These are phyloP conservation scores for Aspergillus steynii DNA, from an alignment of 495 filamentous ascomycete genomes.

Conservation along the genomic window DNA sequence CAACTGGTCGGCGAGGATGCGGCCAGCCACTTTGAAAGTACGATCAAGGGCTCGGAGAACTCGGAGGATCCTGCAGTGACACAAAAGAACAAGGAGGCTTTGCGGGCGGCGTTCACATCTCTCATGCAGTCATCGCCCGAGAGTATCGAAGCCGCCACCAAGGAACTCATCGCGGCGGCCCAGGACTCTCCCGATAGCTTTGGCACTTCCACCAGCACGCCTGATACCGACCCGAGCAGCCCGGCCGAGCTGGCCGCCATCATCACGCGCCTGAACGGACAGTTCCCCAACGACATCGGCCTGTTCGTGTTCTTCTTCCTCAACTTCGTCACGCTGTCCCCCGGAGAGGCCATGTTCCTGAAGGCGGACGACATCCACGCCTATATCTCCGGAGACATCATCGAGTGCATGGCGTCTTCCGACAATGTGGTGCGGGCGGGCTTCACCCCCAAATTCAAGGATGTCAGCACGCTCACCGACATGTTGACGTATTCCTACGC, in stretches of 20 bases:
- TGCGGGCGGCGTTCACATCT: constrained; percentile 70
- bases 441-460: constrained; percentile 98
- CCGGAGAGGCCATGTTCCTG: constrained; percentile 94
- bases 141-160: constrained; percentile 61
- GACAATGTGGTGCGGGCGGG: constrained; percentile 98
- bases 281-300: constrained; percentile 77
- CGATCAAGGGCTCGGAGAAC: constrained; percentile 64
- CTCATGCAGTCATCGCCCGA: constrained; percentile 76
- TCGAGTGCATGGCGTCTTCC: constrained; percentile 97
- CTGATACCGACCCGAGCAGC: constrained; percentile 38
- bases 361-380: constrained; percentile 97
- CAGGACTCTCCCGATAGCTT: constrained; percentile 48
- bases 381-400: constrained; percentile 93
- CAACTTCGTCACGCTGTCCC: constrained; percentile 75
- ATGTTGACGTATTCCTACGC: constrained; percentile 96
- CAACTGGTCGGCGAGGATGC: constrained; percentile 70
- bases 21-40: constrained; percentile 65
- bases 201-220: constrained; percentile 34
- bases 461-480: constrained; percentile 82
- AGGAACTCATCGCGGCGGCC: constrained; percentile 70
- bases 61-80: constrained; percentile 58
- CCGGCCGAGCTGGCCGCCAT: constrained; percentile 69
- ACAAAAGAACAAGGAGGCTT: constrained; percentile 73
- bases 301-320: constrained; percentile 79
- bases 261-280: constrained; percentile 69